Base-by-base conservation (phyloP, 345 rosid species). In the Aethionema arabicum region DNA sequence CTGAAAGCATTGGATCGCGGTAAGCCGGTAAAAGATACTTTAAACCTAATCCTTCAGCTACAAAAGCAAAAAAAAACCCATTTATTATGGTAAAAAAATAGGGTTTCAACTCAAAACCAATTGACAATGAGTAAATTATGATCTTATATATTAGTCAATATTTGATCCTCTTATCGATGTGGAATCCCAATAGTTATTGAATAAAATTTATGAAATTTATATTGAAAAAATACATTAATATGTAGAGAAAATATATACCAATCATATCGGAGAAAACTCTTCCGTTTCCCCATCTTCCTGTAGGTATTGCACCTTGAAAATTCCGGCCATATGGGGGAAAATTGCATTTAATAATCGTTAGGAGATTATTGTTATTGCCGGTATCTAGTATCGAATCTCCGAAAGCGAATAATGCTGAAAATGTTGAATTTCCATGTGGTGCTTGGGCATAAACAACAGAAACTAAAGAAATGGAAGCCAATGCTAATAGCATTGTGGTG, bases 351-450 rank as follows among this genome's bases (percentile, higher is more conserved):
- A 68, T 39, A 3, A 70, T 7, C 5, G 86, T 82, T 6, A 4
- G 2, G 2, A 79, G 55, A 29, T 44, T 0, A 63, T 84, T 82
- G 63, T 87, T 84, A 67, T 87, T 87, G 6, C 95, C 86, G 1
- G 95, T 57, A 66, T 82, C 90, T 3, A 81, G 58, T 4, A 82
- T 56, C 27, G 95, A 87, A 61, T 87, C 95, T 3, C 95, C 90
- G 30, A 87, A 84, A 10, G 54, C 70, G 9, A 84, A 52, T n/a
- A 78, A 0, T 0, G 79, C 87, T 3, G 85, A 73, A 41, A 83
- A 29, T 16, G 67, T 32, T 37, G 37, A 36, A 12, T 52, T 61
- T 37, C n/a, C n/a, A 8, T 8, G 11, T 40, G 44, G 44, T 21
- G 1, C 27, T 21, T 21, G 27, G 27, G 27, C 27, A 21, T 21